Conservation (phyloP, 2,329 filamentous ascomycete species). For the Lomentospora prolificans region DNA sequence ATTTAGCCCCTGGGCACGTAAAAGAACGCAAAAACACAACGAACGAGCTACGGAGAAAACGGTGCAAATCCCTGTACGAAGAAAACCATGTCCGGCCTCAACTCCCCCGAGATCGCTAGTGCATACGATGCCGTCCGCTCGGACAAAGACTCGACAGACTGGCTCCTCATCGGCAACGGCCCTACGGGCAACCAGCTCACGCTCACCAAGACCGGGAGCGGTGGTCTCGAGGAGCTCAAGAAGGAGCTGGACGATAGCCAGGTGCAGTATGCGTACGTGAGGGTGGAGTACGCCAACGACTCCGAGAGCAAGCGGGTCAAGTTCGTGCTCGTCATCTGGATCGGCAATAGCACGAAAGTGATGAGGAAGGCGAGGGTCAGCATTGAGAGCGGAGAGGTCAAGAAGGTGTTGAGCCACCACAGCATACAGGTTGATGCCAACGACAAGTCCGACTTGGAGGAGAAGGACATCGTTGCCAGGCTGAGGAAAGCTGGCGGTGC, state of each 20-base stretch:
- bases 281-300: conserved; percentile 62
- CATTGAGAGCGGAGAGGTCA: conserved; percentile 57
- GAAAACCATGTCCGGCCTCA: conserved; percentile 41
- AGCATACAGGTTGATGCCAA: conserved; percentile 54
- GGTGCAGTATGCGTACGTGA: conserved; percentile 57
- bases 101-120: conserved; percentile 48
- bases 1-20: neutral
- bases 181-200: conserved; percentile 45
- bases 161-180: conserved; percentile 56
- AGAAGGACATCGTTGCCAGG: conserved; percentile 49
- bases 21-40: neutral
- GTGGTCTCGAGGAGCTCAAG: conserved; percentile 51
- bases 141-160: conserved; percentile 57
- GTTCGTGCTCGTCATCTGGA: conserved; percentile 60
- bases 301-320: conserved; percentile 59
- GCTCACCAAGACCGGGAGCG: conserved; percentile 47
- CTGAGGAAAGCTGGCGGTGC: conserved; percentile 59
- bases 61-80: neutral
- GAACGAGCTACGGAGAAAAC: neutral
- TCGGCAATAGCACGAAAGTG: conserved; percentile 53
- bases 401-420: conserved; percentile 53
- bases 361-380: conserved; percentile 62
- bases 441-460: conserved; percentile 50
- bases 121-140: conserved; percentile 59
- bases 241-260: conserved; percentile 44